Conservation (phyloP, 805 yeast species). For the Blastobotrys robertii region DNA sequence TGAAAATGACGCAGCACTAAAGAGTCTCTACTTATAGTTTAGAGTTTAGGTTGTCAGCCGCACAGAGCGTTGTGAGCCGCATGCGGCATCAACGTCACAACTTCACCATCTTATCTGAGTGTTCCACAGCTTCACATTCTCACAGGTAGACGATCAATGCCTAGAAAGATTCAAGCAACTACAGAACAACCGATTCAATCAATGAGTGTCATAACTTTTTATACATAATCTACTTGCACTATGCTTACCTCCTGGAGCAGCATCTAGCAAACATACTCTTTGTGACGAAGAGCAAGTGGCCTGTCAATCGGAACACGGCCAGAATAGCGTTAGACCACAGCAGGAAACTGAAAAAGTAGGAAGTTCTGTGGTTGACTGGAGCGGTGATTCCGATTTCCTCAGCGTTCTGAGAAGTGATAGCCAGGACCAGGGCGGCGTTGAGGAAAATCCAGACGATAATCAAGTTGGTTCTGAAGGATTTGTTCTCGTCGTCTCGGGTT, state of each 20-base stretch:
- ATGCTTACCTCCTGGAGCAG: constrained; percentile 11
- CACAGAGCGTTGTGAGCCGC: too few relatives aligned
- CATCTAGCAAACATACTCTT: constrained; percentile 17
- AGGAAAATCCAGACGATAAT: constrained; percentile 32
- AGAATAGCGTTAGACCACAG: constrained; percentile 55
- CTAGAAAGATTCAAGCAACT: not conserved
- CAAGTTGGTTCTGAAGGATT: constrained; percentile 33
- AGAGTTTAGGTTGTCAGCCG: too few relatives aligned
- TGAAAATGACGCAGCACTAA: too few relatives aligned
- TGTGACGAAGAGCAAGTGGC: constrained; percentile 40
- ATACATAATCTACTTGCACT: constrained; percentile 12
- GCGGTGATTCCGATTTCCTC: constrained; percentile 29
- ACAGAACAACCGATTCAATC: not conserved
- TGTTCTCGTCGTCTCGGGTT: constrained; percentile 29
- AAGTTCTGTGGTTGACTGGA: constrained; percentile 28
- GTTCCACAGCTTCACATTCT: too few relatives aligned
- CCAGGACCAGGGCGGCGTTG: constrained; percentile 29
- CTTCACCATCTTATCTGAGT: too few relatives aligned
- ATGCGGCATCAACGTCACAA: too few relatives aligned
- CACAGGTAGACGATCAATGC: not conserved
- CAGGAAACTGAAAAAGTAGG: constrained; percentile 36
- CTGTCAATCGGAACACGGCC: constrained; percentile 48
- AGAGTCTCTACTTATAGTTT: too few relatives aligned
- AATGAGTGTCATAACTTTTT: too few relatives aligned
- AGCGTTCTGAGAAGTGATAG: constrained; percentile 30